Evolutionary conservation across 352 stramenopile genomes (phyloP), one percentile per base, ranked within the genome.

Genomic region (Phytopythium chamaehyphon): DNA sequence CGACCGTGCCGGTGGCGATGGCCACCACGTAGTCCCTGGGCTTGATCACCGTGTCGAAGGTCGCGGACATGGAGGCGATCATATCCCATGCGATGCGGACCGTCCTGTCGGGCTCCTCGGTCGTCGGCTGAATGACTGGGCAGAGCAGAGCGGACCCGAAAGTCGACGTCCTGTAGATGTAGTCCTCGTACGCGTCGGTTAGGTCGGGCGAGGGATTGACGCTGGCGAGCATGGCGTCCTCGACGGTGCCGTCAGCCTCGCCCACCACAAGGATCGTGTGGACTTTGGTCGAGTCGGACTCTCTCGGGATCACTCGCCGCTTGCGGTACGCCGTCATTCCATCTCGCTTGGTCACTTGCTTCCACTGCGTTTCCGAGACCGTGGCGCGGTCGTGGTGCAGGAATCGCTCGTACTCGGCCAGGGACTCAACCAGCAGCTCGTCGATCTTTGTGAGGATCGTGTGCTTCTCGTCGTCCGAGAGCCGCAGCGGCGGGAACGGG

Each of bases 11-110:
- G 0, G 66, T 79, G 23, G 66, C 60, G 49, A 82, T 64, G 35
- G 81, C 60, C 53, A 71, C 76, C 9, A 83, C 67, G 42, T 76
- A 69, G 63, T 86, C 75, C 19, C 72, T 67, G 4, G 44, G 44
- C 8, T 26, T 50, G 15, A 39, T 23, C 6, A 36, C 24, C 2
- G 6, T 16, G 43, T 49, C 35, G 1, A 49, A 5, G 22, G 28
- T 3, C 23, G 24, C 15, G 6, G 43, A 49, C 43, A 28, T 23
- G 15, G 43, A 49, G 12, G 22, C 43, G 43, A 37, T 21, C 23
- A 28, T n/a, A 10, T 18, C 31, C 44, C 44, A 50, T n/a, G 10
- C 4, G 44, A 50, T 16, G 5, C n/a, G 6, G 16, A 23, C 31
- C 11, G 16, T 40, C 44, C 26, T 16, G 9, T 50, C 44, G 12